These are phyloP conservation scores for Rhodotorula kratochvilovae DNA, from an alignment of 768 basidiomycete species.

Conservation along the genomic window DNA sequence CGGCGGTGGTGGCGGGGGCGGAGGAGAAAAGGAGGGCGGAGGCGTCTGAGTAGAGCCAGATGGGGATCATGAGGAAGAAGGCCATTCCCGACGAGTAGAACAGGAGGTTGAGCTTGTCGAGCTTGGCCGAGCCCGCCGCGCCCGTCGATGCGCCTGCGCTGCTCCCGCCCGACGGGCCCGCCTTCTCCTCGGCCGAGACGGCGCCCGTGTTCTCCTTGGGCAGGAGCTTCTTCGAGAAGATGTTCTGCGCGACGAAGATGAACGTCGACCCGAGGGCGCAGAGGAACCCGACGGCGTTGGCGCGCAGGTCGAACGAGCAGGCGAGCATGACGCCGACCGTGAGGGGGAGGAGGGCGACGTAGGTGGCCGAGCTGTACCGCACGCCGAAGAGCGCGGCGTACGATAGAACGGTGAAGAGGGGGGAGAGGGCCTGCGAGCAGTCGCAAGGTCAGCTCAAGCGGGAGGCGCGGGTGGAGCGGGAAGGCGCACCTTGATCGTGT, in stretches of 20 bases:
- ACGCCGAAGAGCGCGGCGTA: slow-evolving; percentile 92
- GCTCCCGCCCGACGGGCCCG: slow-evolving; percentile 6
- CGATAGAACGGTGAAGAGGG: slow-evolving; percentile 91
- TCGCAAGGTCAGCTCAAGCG: neutral
- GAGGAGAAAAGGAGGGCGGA: slow-evolving; percentile 62
- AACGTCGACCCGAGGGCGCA: slow-evolving; percentile 96
- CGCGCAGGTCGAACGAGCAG: slow-evolving; percentile 85
- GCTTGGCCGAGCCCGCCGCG: no score
- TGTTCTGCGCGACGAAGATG: slow-evolving; percentile 95
- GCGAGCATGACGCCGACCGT: slow-evolving; percentile 97
- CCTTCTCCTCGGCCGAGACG: neutral
- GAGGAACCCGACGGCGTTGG: slow-evolving; percentile 80
- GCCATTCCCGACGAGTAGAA: slow-evolving; percentile 92
- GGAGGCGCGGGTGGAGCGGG: no score
- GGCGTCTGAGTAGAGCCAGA: slow-evolving; percentile 88
- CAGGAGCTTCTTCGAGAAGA: slow-evolving; percentile 98
- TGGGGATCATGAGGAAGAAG: slow-evolving; percentile 89
- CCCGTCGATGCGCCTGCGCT: neutral
- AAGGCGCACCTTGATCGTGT: slow-evolving; percentile 86
- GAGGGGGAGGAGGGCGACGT: slow-evolving; percentile 82
- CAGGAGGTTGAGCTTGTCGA: slow-evolving; percentile 92
- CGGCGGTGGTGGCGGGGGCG: slow-evolving; percentile 37
- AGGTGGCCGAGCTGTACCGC: slow-evolving; percentile 84
- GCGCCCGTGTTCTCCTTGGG: slow-evolving; percentile 52
- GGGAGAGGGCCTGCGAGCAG: slow-evolving; percentile 74